These are phyloP conservation scores for Russula dissimulans DNA, from an alignment of 768 basidiomycete genomes.

Conservation along the genomic window DNA sequence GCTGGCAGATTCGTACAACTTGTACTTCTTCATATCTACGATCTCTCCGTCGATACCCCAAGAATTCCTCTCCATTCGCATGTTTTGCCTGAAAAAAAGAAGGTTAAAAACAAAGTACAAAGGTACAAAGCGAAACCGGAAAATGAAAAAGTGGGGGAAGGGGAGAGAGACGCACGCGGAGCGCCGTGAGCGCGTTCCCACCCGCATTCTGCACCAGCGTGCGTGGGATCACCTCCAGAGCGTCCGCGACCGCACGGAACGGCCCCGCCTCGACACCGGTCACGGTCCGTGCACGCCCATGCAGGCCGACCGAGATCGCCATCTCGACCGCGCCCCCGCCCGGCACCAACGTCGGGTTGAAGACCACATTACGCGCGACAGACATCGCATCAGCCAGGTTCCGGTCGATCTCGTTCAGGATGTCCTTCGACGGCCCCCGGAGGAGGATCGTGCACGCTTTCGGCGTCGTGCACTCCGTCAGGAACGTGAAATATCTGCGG, in stretches of 20 bases:
- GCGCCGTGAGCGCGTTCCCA: constrained; percentile 87
- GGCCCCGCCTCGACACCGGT: constrained; percentile 89
- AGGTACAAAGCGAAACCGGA: constrained; percentile 40
- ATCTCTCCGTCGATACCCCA: constrained; percentile 96
- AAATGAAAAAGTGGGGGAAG: background rate
- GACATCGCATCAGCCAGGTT: constrained; percentile 97
- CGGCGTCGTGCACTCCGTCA: constrained; percentile 81
- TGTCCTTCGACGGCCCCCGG: constrained; percentile 95
- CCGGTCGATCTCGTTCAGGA: constrained; percentile 95
- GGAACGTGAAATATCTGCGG: constrained; percentile 95
- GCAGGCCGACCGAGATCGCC: constrained; percentile 87
- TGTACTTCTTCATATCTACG: constrained; percentile 91
- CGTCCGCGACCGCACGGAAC: constrained; percentile 86
- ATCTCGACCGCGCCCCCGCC: constrained; percentile 98
- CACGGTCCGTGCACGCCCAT: constrained; percentile 66
- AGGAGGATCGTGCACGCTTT: constrained; percentile 98
- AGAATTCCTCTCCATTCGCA: constrained; percentile 80
- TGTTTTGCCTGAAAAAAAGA: constrained; percentile 69
- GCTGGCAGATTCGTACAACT: constrained; percentile 89
- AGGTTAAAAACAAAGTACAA: no score
- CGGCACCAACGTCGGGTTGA: constrained; percentile 88
- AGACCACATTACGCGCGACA: constrained; percentile 93
- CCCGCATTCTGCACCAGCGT: constrained; percentile 93
- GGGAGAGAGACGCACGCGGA: constrained; percentile 55
- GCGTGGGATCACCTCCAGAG: constrained; percentile 94